These are phyloP conservation scores for Coemansia sp. DNA, from an alignment of 192 early-diverging fungal species.

Conservation along the genomic window DNA sequence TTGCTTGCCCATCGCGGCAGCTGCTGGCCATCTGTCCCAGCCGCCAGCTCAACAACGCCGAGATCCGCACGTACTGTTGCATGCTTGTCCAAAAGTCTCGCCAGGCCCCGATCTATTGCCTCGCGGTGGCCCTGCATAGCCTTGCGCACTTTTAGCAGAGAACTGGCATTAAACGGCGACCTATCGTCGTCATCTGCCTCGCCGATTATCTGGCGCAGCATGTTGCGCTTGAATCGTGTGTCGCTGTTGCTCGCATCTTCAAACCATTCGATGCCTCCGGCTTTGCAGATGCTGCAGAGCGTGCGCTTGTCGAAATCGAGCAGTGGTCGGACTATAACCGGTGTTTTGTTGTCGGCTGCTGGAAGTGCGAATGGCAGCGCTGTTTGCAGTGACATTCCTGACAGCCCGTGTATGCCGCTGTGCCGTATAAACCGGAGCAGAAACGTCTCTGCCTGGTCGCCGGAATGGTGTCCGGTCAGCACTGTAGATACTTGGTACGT, in stretches of 20 bases:
- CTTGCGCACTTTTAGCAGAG: conserved; percentile 26
- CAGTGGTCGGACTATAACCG: conserved; percentile 42
- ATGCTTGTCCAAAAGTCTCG: conserved; percentile 5
- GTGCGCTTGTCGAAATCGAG: conserved; percentile 26
- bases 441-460: conserved; percentile 56
- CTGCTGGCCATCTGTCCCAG: neutral
- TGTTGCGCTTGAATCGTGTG: conserved; percentile 34
- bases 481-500: conserved; percentile 17
- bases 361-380: conserved; percentile 8
- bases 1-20: conserved; percentile 27
- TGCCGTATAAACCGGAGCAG: conserved; percentile 38
- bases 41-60: conserved; percentile 26
- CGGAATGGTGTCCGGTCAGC: conserved; percentile 50
- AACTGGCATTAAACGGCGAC: conserved; percentile 21
- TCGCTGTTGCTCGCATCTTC: conserved; percentile 51
- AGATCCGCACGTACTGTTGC: conserved; percentile 12
- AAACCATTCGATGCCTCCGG: conserved; percentile 29
- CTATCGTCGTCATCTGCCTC: neutral
- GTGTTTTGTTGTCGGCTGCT: neutral
- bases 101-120: conserved; percentile 19
- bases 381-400: conserved; percentile 33
- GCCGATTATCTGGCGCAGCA: conserved; percentile 31
- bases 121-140: conserved; percentile 43
- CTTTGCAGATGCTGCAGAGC: conserved; percentile 26
- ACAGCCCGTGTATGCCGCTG: conserved; percentile 44